These are phyloP conservation scores for Fragaria vesca DNA, from an alignment of 306 rosid species.

Conservation along the genomic window DNA sequence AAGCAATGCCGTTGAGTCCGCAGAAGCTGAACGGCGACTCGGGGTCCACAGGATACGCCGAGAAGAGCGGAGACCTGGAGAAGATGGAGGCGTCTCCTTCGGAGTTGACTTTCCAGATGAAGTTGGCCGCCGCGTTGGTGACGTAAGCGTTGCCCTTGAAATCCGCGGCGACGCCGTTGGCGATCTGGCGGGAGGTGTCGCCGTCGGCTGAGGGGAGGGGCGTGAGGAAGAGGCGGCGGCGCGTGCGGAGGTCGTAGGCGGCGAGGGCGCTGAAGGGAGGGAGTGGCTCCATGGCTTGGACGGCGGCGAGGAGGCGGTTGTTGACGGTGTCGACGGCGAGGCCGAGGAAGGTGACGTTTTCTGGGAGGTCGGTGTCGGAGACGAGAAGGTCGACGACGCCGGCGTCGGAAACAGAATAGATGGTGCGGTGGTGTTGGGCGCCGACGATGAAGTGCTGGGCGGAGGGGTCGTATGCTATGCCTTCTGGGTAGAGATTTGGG, in stretches of 20 bases:
- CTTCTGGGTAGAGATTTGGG: slow-evolving; percentile 74
- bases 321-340: slow-evolving; percentile 57
- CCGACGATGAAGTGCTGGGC: slow-evolving; percentile 71
- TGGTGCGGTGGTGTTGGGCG: slow-evolving; percentile 48
- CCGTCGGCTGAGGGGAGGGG: slow-evolving; percentile 36
- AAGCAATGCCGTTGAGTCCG: slow-evolving; percentile 73
- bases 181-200: slow-evolving; percentile 21
- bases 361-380: slow-evolving; percentile 61
- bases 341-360: slow-evolving; percentile 59
- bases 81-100: slow-evolving; percentile 59
- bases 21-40: slow-evolving; percentile 30
- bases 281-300: slow-evolving; percentile 44
- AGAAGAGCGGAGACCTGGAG: slow-evolving; percentile 53
- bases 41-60: slow-evolving; percentile 36
- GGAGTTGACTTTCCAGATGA: slow-evolving; percentile 70
- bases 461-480: slow-evolving; percentile 62
- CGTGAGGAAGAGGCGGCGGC: slow-evolving; percentile 55
- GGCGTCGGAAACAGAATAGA: slow-evolving; percentile 66
- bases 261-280: slow-evolving; percentile 77
- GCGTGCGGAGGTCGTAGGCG: slow-evolving; percentile 64
- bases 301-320: slow-evolving; percentile 64
- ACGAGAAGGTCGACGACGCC: slow-evolving; percentile 63
- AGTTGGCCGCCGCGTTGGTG: slow-evolving; percentile 61
- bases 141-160: slow-evolving; percentile 76
- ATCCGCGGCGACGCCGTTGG: slow-evolving; percentile 75